Evolutionary conservation across 805 yeast species (phyloP).

Genomic region (Clavispora santaluciae): DNA sequence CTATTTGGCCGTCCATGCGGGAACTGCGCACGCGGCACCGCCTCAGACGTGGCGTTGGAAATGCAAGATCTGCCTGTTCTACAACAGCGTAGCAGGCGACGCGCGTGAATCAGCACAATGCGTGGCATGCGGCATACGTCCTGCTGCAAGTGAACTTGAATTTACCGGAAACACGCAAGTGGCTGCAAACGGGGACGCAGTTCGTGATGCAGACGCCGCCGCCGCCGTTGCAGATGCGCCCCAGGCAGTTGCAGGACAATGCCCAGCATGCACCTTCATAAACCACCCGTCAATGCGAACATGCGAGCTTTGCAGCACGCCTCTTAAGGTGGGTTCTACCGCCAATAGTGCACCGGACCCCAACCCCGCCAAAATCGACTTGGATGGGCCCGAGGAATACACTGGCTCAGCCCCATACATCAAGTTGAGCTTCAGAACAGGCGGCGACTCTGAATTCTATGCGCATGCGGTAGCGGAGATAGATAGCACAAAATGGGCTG

Average conservation of each 20-base stretch:
- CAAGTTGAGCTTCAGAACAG: slow-evolving; percentile 71
- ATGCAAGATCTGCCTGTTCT: slow-evolving; percentile 84
- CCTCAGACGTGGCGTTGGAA: slow-evolving; percentile 49
- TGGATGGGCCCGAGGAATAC: slow-evolving; percentile 33
- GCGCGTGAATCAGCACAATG: slow-evolving; percentile 24
- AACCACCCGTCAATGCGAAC: slow-evolving; percentile 73
- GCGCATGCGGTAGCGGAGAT: slow-evolving; percentile 38
- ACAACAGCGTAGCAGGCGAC: slow-evolving; percentile 36
- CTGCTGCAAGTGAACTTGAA: slow-evolving; percentile 10
- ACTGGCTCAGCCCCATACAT: slow-evolving; percentile 36
- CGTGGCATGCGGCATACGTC: slow-evolving; percentile 36
- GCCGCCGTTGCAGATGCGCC: neutral
- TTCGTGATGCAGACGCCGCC: neutral
- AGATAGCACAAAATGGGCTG: slow-evolving; percentile 50
- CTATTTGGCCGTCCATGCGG: slow-evolving; percentile 10
- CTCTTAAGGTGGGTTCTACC: slow-evolving; percentile 7
- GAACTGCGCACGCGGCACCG: neutral
- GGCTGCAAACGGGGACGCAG: neutral
- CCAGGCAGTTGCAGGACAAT: slow-evolving; percentile 26
- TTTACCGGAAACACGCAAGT: neutral
- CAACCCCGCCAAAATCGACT: slow-evolving; percentile 18
- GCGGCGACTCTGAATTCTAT: slow-evolving; percentile 56
- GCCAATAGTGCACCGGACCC: slow-evolving; percentile 22
- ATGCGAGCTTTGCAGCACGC: slow-evolving; percentile 86
- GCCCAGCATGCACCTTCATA: slow-evolving; percentile 66